Evolutionary conservation across 2,329 filamentous ascomycete genomes (phyloP).

Genomic region (Salinomyces thailandicus): DNA sequence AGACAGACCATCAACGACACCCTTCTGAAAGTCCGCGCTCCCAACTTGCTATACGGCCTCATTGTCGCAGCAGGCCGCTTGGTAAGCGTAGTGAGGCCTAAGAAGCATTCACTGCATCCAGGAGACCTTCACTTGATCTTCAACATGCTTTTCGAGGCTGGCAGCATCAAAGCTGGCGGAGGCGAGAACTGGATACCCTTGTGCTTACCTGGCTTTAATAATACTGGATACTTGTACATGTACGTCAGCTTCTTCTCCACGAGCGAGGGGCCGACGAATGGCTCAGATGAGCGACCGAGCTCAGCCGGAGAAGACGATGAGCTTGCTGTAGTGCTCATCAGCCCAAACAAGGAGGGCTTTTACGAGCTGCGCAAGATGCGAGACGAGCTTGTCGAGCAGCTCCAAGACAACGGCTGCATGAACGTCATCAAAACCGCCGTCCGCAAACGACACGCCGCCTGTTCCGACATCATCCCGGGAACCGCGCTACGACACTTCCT

Average conservation of each 20-base stretch:
- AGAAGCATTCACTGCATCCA: slow-evolving; percentile 89
- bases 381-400: slow-evolving; percentile 53
- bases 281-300: slow-evolving; percentile 24
- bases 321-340: slow-evolving; percentile 87
- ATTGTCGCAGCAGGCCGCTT: slow-evolving; percentile 86
- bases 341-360: slow-evolving; percentile 85
- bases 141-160: slow-evolving; percentile 97
- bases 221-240: slow-evolving; percentile 94
- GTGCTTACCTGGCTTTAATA: slow-evolving; percentile 94
- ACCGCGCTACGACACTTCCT: slow-evolving; percentile 81
- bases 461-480: slow-evolving; percentile 67
- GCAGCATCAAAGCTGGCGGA: slow-evolving; percentile 79
- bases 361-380: slow-evolving; percentile 71
- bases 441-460: slow-evolving; percentile 56
- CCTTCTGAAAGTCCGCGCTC: slow-evolving; percentile 66
- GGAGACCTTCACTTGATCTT: slow-evolving; percentile 94
- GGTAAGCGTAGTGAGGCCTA: slow-evolving; percentile 88
- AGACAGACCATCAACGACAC: slow-evolving; percentile 77
- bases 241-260: slow-evolving; percentile 90
- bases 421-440: slow-evolving; percentile 63
- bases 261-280: slow-evolving; percentile 25
- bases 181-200: slow-evolving; percentile 97
- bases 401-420: slow-evolving; percentile 66
- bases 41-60: slow-evolving; percentile 79
- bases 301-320: slow-evolving; percentile 42